Evolutionary conservation across 202 grass and related monocot genomes (phyloP).

Genomic region (Cymbopogon flexuosus): DNA sequence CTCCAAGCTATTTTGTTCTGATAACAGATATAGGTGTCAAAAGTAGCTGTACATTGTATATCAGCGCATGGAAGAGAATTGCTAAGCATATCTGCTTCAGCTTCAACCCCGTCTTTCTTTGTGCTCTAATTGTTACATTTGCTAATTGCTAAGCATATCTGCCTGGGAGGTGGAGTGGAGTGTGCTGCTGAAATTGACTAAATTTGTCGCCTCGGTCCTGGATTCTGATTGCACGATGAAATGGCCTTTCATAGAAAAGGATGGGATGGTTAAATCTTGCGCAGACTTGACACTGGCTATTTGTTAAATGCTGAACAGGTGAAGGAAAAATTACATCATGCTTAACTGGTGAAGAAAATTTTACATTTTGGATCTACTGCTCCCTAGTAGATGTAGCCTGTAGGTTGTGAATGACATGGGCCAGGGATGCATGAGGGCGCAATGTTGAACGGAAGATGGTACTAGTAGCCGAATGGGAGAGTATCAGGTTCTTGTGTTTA

Average conservation of each 20-base stretch:
- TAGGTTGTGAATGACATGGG: background rate
- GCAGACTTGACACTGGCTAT: background rate
- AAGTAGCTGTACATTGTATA: slow-evolving; percentile 34
- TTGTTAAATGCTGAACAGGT: background rate
- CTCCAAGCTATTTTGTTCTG: background rate
- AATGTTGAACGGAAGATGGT: background rate
- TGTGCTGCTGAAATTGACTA: background rate
- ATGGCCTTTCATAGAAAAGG: too few species aligned
- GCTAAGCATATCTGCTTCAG: background rate
- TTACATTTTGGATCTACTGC: background rate
- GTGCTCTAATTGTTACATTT: background rate
- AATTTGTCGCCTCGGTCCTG: background rate
- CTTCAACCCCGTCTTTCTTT: background rate
- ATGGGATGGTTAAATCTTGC: background rate
- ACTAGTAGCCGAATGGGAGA: background rate
- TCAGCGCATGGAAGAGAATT: background rate
- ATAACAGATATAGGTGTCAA: slow-evolving; percentile 17
- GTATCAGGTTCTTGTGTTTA: background rate
- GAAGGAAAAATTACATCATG: background rate
- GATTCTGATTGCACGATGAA: background rate
- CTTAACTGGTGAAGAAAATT: too few species aligned
- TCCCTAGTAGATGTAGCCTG: background rate
- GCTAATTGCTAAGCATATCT: background rate
- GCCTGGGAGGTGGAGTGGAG: background rate
- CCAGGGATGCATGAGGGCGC: too few species aligned